phyloP scores from a whole-genome alignment of 2,329 filamentous ascomycete genomes.

The Penicillium sp. region DNA sequence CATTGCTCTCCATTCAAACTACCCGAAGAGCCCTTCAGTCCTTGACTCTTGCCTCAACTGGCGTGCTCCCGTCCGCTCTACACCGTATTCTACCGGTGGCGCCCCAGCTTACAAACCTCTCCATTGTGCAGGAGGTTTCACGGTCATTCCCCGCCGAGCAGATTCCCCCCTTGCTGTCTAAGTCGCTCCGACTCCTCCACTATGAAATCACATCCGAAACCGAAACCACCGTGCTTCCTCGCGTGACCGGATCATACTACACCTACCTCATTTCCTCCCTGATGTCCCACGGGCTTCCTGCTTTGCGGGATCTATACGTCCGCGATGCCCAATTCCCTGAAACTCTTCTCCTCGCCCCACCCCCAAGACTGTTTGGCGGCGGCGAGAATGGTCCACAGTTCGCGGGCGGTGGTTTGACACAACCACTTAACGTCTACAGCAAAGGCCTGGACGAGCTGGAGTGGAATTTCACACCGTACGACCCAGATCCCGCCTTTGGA shows the following conservation, averaged over 20 bases:
- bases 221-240: constrained; percentile 58
- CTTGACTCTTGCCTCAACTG: constrained; percentile 71
- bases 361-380: constrained; percentile 55
- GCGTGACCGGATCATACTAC: constrained; percentile 68
- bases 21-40: constrained; percentile 64
- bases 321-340: constrained; percentile 83
- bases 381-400: constrained; percentile 31
- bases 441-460: constrained; percentile 68
- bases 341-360: constrained; percentile 71
- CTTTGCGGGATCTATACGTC: constrained; percentile 77
- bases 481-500: constrained; percentile 46
- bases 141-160: constrained; percentile 58
- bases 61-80: constrained; percentile 53
- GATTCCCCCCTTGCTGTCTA: constrained; percentile 67
- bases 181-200: constrained; percentile 70
- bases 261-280: constrained; percentile 83
- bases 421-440: constrained; percentile 63
- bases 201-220: constrained; percentile 72
- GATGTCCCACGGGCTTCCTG: constrained; percentile 72
- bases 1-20: constrained; percentile 65
- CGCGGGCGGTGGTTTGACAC: constrained; percentile 46
- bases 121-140: constrained; percentile 58
- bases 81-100: constrained; percentile 46
- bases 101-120: constrained; percentile 49
- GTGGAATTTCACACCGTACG: constrained; percentile 66